A percentile compares a stretch with the other conserved stretches of the same genome.
Conservation (phyloP, 257 asterid species). For the Fraxinus anomala region DNA sequence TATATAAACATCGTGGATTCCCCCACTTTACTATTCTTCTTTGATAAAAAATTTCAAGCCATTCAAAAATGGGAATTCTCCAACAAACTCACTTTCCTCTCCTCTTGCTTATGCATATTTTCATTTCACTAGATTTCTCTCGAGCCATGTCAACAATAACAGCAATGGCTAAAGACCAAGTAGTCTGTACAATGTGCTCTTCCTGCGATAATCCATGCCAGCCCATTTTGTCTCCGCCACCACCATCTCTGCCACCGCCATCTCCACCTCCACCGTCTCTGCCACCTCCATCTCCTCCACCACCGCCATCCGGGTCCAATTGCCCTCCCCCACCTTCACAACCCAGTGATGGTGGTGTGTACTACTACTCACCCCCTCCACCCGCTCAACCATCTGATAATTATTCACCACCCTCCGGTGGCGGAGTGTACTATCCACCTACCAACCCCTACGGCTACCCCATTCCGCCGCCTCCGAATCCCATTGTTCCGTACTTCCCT, state of each 20-base stretch:
- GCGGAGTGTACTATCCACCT: constrained; percentile 38
- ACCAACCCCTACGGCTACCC: constrained; percentile 24
- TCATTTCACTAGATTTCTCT: constrained; percentile 18
- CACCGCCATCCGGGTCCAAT: constrained; percentile 20
- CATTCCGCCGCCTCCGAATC: constrained; percentile 62
- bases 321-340: constrained; percentile 57
- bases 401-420: constrained; percentile 43
- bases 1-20: not conserved
- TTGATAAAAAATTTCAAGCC: constrained; percentile 10
- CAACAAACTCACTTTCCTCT: constrained; percentile 26
- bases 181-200: constrained; percentile 68
- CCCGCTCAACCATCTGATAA: constrained; percentile 36
- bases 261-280: constrained; percentile 41
- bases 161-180: constrained; percentile 55
- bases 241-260: constrained; percentile 41
- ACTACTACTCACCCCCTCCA: constrained; percentile 58
- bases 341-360: constrained; percentile 29
- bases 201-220: constrained; percentile 75
- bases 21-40: not conserved
- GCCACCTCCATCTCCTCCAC: constrained; percentile 35
- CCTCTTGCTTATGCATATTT: constrained; percentile 27
- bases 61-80: constrained; percentile 29
- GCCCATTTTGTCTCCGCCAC: constrained; percentile 58
- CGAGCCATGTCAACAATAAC: constrained; percentile 44
- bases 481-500: constrained; percentile 57